Base-by-base conservation (phyloP, 176 grass and related monocot genomes). In the Poa pratensis region DNA sequence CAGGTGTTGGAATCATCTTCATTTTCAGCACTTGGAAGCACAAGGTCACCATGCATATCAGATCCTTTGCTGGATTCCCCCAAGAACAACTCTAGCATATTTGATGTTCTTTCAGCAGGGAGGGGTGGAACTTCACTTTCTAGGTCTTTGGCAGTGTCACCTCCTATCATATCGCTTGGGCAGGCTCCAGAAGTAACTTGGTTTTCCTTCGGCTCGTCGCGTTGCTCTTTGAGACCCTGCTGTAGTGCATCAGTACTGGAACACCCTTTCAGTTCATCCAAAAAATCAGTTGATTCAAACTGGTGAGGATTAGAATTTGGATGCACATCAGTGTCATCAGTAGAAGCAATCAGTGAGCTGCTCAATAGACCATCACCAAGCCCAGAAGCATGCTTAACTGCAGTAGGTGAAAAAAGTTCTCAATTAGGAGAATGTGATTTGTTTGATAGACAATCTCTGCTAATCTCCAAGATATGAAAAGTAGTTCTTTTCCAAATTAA, bases 351-450 rank as follows among this genome's bases (percentile, higher is more conserved):
- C 37, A 17, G 26, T 22, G 77, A 22, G 42, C n/a, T 16, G 39
- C 51, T 70, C 78, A 77, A 5, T 77, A 61, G 17, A 89, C 30
- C 30, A 26, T 69, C 71, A 45, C 8, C 76, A 54, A 77, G 46
- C 62, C 23, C 32, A 77, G 13, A 54, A 27, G 9, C 45, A 54
- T 65, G 50, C 45, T 78, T 35, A 78, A 10, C 88, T 86, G 79
- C 19, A 78, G 55, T 55, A 73, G 26, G 34, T 52, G 26, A 53
- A 28, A 69, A 54, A 77, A 49, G 30, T 11, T 39, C 46, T 59
- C 20, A 66, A 32, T 67, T 43, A 61, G 17, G 43, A 81, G 16
- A 16, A 28, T 71, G 16, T 8, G 54, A 55, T 34, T 46, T 28
- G 5, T 60, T 27, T 75, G 20, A 51, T 1, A 58, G 28, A 43